Evolutionary conservation across 1,284 basidiomycete species (phyloP).

Genomic region (Heterobasidion occidentale): DNA sequence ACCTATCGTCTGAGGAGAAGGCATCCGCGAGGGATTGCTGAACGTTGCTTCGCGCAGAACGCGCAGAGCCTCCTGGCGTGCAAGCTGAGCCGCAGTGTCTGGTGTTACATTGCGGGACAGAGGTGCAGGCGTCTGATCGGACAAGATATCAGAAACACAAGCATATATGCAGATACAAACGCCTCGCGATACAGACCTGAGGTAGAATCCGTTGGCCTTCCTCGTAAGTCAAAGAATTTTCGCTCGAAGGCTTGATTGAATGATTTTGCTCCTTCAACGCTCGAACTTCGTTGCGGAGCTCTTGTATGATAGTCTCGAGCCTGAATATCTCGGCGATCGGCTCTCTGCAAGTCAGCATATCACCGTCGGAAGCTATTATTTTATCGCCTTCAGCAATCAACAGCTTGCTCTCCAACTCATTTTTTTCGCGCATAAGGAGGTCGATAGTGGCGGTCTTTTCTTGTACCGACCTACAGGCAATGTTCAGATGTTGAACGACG

Average conservation of each 20-base stretch:
- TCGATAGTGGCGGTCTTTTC: conserved; percentile 50
- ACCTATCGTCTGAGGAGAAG: conserved; percentile 2
- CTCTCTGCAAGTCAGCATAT: conserved; percentile 5
- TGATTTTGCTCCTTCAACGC: conserved; percentile 7
- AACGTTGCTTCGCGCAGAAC: conserved; percentile 12
- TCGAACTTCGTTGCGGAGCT: conserved; percentile 30
- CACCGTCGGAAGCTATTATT: neutral
- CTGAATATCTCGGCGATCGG: conserved; percentile 24
- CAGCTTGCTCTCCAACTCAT: conserved; percentile 18
- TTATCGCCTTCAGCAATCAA: neutral
- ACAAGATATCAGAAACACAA: neutral
- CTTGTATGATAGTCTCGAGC: conserved; percentile 30
- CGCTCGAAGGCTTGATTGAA: conserved; percentile 2
- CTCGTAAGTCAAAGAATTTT: conserved; percentile 5
- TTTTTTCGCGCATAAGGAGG: conserved; percentile 35
- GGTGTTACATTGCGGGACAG: conserved; percentile 3
- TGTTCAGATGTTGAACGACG: conserved; percentile 50
- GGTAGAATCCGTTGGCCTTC: conserved; percentile 4
- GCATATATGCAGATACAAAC: too few species aligned
- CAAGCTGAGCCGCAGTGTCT: conserved; percentile 8
- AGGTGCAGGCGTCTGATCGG: neutral
- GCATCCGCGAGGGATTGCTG: conserved; percentile 8
- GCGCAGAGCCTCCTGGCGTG: conserved; percentile 12
- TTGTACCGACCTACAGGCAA: conserved; percentile 51
- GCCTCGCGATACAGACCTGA: neutral